Evolutionary conservation across 768 basidiomycete species (phyloP).

Genomic region (Suillus discolor): DNA sequence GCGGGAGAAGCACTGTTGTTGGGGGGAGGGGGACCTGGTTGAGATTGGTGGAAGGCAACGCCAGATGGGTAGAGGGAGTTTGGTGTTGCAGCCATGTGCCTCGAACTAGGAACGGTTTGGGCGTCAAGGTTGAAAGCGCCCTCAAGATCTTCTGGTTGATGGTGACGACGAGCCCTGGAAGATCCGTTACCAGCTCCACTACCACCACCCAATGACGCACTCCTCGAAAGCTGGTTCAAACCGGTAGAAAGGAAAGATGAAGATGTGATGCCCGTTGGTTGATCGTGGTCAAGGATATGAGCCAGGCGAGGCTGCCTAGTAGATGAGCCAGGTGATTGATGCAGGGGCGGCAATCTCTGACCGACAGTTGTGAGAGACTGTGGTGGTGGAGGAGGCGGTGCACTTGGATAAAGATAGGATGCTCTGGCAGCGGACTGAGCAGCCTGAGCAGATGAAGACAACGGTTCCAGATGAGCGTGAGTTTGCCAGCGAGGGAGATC

Average conservation of each 20-base stretch:
- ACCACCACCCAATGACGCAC: slow-evolving; percentile 61
- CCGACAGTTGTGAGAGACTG: slow-evolving; percentile 39
- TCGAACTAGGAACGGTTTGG: slow-evolving; percentile 22
- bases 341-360: slow-evolving; percentile 52
- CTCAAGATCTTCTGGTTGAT: slow-evolving; percentile 71
- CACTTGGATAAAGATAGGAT: slow-evolving; percentile 53
- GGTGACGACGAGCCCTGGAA: slow-evolving; percentile 62
- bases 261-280: slow-evolving; percentile 44
- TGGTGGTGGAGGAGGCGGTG: slow-evolving; percentile 47
- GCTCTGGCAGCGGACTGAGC: slow-evolving; percentile 49
- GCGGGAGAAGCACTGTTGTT: slow-evolving; percentile 38
- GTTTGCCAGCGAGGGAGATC: slow-evolving; percentile 65
- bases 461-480: slow-evolving; percentile 44
- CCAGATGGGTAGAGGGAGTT: slow-evolving; percentile 60
- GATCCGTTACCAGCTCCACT: slow-evolving; percentile 39
- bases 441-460: slow-evolving; percentile 63
- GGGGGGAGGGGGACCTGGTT: slow-evolving; percentile 37
- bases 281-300: slow-evolving; percentile 69
- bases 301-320: slow-evolving; percentile 64
- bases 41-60: slow-evolving; percentile 59
- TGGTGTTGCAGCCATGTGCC: slow-evolving; percentile 30
- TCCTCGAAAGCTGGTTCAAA: slow-evolving; percentile 62
- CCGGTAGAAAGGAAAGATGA: slow-evolving; percentile 52
- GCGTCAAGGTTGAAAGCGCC: slow-evolving; percentile 45
- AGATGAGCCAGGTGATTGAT: slow-evolving; percentile 47